phyloP scores from a whole-genome alignment of 2,329 filamentous ascomycete genomes.

The Ampelomyces quisqualis region DNA sequence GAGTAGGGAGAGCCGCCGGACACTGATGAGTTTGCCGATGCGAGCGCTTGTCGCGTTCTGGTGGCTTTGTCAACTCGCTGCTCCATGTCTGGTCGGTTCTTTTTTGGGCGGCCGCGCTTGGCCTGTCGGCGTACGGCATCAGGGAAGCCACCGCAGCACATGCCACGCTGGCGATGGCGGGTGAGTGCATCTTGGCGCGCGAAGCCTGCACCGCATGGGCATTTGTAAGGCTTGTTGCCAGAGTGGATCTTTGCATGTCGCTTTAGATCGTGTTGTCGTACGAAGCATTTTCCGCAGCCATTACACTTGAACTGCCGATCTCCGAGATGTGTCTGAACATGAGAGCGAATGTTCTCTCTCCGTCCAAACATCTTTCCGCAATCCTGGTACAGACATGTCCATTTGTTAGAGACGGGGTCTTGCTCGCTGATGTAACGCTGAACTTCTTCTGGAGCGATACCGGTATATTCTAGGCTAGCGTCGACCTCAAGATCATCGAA shows the following conservation, averaged over 20 bases:
- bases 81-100: conserved; percentile 61
- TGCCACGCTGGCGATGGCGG: conserved; percentile 88
- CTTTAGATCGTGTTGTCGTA: conserved; percentile 95
- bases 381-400: conserved; percentile 58
- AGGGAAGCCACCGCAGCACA: conserved; percentile 94
- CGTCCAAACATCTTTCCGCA: conserved; percentile 92
- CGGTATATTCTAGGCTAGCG: conserved; percentile 71
- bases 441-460: conserved; percentile 78
- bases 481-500: conserved; percentile 55
- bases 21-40: conserved; percentile 36
- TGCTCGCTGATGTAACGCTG: conserved; percentile 53
- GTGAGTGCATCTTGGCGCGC: conserved; percentile 94
- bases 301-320: conserved; percentile 95
- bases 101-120: conserved; percentile 67
- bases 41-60: conserved; percentile 50
- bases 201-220: conserved; percentile 91
- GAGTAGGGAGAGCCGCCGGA: conserved; percentile 39
- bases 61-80: conserved; percentile 58
- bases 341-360: conserved; percentile 98
- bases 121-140: conserved; percentile 68
- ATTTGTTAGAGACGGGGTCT: conserved; percentile 46
- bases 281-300: conserved; percentile 91
- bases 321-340: conserved; percentile 96
- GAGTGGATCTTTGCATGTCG: conserved; percentile 97
- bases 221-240: conserved; percentile 91